Percentiles rank a stretch among this genome's conserved stretches.
Evolutionary conservation across 176 grass and related monocot genomes (phyloP).

Genomic region (Oryza punctata): DNA sequence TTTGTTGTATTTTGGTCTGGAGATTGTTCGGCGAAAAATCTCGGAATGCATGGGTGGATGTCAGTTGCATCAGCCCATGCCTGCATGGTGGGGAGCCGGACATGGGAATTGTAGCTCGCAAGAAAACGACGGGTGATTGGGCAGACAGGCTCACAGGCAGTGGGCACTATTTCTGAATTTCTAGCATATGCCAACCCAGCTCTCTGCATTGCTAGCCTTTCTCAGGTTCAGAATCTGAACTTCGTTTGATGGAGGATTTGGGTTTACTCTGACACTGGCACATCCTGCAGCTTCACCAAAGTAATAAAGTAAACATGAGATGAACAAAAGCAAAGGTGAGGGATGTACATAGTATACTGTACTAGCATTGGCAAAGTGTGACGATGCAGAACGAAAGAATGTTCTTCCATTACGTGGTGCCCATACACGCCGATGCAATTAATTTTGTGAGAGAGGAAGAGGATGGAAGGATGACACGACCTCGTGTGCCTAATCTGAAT

Average conservation of each 20-base stretch:
- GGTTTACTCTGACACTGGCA: background rate
- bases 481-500: background rate
- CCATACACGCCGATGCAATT: background rate
- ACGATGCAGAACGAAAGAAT: background rate
- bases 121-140: background rate
- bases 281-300: background rate
- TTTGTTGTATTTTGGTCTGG: background rate
- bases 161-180: background rate
- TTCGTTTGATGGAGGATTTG: too few relatives aligned
- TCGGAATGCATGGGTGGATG: background rate
- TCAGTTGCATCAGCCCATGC: constrained; percentile 3
- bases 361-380: background rate
- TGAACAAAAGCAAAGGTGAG: too few relatives aligned
- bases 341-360: background rate
- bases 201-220: too few relatives aligned
- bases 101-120: background rate
- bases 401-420: background rate
- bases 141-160: background rate
- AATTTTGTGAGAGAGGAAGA: background rate
- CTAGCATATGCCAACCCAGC: background rate
- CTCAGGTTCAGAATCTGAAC: background rate
- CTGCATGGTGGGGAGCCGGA: background rate
- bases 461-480: background rate
- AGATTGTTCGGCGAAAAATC: background rate
- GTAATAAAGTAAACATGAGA: too few relatives aligned